Evolutionary conservation across 192 early-diverging fungal genomes (phyloP), one percentile per base, ranked within the genome.

Genomic region (Spizellomyces sp.): DNA sequence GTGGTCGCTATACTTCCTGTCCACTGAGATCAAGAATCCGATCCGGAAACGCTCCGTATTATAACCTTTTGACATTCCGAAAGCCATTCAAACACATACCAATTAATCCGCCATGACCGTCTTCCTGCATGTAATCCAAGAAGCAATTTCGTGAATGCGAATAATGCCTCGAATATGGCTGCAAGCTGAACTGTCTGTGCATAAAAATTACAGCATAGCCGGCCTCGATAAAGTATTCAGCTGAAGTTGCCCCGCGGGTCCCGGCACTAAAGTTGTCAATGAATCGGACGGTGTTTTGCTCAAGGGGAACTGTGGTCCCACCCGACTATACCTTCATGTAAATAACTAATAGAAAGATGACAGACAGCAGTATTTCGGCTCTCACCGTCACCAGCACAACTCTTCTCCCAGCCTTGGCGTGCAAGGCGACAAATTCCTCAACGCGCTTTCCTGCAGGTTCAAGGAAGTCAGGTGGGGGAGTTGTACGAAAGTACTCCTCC

Each of bases 201-300:
- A 98, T 85, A 60, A 98, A 98, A 42, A 99, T 93, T 8, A 98
- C 96, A 0, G 94, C 95, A 75, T 99, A 99, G 3, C 94, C 96
- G 5, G 81, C 74, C 41, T 92, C 84, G 65, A 85, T 92, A 91
- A 87, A 94, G 59, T 76, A 92, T 77, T 99, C 98, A n/a, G 96
- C 94, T 19, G 96, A 98, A 5, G 90, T 87, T 5, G 96, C 91
- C 22, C 98, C 98, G 57, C 98, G 91, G 9, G 92, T 98, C 12
- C 98, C 98, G 5, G 92, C 95, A 55, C 90, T 93, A 74, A 99
- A 99, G 77, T 99, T 99, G 82, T 99, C 98, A 62, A 99, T 90
- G 80, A 99, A 99, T 45, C 98, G 91, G 55, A 99, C 98, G 5
- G 96, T 99, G 75, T 97, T 88, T 68, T 90, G 89, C 73, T 99